Base-by-base conservation (phyloP, 2,329 filamentous ascomycete species). In the Thielaviopsis populi region DNA sequence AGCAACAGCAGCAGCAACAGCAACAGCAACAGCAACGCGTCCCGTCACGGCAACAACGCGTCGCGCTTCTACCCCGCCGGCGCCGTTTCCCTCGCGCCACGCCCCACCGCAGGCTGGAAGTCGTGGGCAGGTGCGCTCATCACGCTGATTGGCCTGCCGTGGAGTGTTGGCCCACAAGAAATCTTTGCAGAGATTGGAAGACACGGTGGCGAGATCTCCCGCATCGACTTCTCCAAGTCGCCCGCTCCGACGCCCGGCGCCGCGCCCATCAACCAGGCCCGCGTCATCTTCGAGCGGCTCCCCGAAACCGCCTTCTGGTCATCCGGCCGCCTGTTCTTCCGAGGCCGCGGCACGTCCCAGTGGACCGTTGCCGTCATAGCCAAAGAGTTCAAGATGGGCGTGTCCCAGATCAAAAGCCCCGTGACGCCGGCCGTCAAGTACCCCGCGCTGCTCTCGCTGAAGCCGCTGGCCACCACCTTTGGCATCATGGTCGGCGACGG, bases 351-450 rank as follows among this genome's bases (percentile, higher is more conserved):
- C 15, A 17, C 8, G 17, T 43, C 37, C 27, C 15, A 33, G 5
- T 61, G 59, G 42, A 22, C 15, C 2, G 27, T 61, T 30, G 24
- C 19, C 17, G 30, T 48, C 37, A 43, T 46, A 6, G 59, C 59
- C 42, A 30, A 48, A 11, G 59, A 61, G n/a, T 33, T 19, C 59
- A 61, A 48, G 19, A 50, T 61, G 59, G 27, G 41, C 17, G 41
- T 61, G 37, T 61, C 59, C 27, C 56, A 30, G 10, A 61, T 64
- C 22, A 56, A 33, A 42, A 66, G 64, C 33, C 54, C 64, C 2
- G 22, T 58, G 2, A 42, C 53, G 11, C 37, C 61, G 13, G 43
- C 15, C 2, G 24, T 66, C n/a, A 63, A 46, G 13, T 66, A 66
- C 27, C 61, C 64, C 2, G 48, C 56, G 4, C 27, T 50, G 24